A percentile compares a stretch with the other conserved stretches of the same genome.
These are phyloP conservation scores for Quercus wislizeni DNA, from an alignment of 306 rosid genomes.

Conservation along the genomic window DNA sequence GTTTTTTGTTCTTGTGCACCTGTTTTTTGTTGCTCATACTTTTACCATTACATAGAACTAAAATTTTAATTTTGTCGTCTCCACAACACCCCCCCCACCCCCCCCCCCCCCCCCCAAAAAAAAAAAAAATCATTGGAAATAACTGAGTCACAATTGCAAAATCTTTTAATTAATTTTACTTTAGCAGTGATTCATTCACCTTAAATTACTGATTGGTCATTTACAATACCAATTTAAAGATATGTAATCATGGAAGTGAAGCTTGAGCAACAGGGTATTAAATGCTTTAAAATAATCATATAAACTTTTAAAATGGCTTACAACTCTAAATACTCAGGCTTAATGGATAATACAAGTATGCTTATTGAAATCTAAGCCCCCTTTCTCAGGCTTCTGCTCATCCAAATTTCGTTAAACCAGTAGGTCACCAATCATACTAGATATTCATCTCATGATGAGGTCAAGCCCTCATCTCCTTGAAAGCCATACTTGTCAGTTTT, in stretches of 20 bases:
- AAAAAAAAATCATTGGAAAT: no score
- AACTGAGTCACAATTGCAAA: neutral
- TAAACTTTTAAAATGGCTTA: neutral
- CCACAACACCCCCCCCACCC: no score
- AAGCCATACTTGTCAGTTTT: neutral
- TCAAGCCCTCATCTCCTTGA: neutral
- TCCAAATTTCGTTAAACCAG: neutral
- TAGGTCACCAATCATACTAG: neutral
- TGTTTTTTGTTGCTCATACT: neutral
- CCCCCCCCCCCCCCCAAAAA: no score
- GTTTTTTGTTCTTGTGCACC: neutral
- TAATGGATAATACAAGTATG: neutral
- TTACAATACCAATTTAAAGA: neutral
- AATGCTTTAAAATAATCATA: neutral
- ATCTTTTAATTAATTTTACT: neutral
- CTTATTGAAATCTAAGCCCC: neutral
- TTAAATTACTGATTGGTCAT: neutral
- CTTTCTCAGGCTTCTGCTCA: neutral
- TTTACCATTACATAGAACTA: neutral
- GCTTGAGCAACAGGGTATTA: neutral
- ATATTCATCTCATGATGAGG: neutral
- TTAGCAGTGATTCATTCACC: neutral
- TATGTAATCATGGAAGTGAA: neutral
- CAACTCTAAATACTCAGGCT: neutral
- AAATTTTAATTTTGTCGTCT: neutral